Base-by-base conservation (phyloP, 1,139 yeast species). In the Hansenula sp. region DNA sequence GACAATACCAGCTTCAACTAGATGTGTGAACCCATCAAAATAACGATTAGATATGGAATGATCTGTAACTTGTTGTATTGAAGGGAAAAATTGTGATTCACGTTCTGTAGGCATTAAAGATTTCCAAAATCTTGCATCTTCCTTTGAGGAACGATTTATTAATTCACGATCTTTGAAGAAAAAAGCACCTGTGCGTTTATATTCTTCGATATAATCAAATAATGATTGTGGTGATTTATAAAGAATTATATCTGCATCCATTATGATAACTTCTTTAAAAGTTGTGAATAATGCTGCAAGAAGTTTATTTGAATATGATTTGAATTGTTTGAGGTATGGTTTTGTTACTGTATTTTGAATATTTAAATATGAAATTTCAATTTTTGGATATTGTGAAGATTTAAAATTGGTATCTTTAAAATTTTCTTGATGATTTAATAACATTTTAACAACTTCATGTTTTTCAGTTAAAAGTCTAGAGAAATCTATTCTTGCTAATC, bases 1-100 rank as follows among this genome's bases (percentile, higher is more conserved):
- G 1, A 76, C 75, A 29, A 75, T 52, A 1, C 82, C 81, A 52
- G 77, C 68, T 50, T 77, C 82, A 62, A 73, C 72, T 44, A 68
- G 67, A 48, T 76, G 79, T 32, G 61, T 37, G 37, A 58, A 50
- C 13, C 56, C 50, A 33, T 51, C 55, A 34, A 59, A 57, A 33
- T 53, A 54, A 14, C 66, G 63, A 10, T 62, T 55, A 2, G 43
- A 37, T 8, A 66, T 52, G 8, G 69, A 24, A 24, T 57, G 52
- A 20, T 61, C 49, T 8, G 65, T 51, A 13, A 57, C 45, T 36
- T 54, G 59, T n/a, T 56, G 62, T 14, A 62, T 52, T 40, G 55
- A 53, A 14, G 12, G 12, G 53, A 66, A 62, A 21, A 58, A 24
- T 9, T 20, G 6, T 5, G 61, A 51, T 47, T 74, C 79, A 34